phyloP scores from a whole-genome alignment of 2,329 filamentous ascomycete species.

The Albophoma yamanashiensis region DNA sequence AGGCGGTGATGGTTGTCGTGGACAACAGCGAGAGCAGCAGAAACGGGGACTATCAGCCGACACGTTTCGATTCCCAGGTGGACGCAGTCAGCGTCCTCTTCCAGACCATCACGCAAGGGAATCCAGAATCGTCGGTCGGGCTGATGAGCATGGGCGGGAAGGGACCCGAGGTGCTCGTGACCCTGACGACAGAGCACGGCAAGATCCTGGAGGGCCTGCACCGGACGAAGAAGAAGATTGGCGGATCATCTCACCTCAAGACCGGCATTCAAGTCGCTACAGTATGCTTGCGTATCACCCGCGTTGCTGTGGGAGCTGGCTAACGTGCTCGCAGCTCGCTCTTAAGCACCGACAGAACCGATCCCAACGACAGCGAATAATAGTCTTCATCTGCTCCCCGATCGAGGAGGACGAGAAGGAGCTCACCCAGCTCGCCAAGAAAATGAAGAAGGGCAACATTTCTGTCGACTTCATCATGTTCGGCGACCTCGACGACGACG shows the following conservation, averaged over 20 bases:
- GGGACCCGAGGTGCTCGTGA: conserved; percentile 94
- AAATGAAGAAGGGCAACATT: conserved; percentile 97
- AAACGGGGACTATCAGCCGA: conserved; percentile 88
- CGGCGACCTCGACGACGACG: conserved; percentile 84
- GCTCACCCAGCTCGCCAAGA: conserved; percentile 81
- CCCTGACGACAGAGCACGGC: conserved; percentile 90
- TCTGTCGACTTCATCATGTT: conserved; percentile 93
- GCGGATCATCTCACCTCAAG: conserved; percentile 76
- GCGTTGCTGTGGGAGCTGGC: conserved; percentile 4
- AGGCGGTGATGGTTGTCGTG: conserved; percentile 99
- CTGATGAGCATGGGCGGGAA: conserved; percentile 98
- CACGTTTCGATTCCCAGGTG: conserved; percentile 90
- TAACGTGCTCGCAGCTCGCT: conserved; percentile 54
- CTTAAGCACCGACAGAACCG: conserved; percentile 98
- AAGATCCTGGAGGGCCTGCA: conserved; percentile 89
- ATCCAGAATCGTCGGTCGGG: conserved; percentile 93
- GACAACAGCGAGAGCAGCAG: conserved; percentile 98
- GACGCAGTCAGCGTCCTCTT: conserved; percentile 94
- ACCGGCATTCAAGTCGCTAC: conserved; percentile 92
- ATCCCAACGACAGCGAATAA: conserved; percentile 89
- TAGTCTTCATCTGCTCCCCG: conserved; percentile 92
- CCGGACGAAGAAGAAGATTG: conserved; percentile 82
- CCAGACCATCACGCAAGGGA: conserved; percentile 86
- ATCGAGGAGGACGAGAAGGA: conserved; percentile 84
- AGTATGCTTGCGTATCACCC: conserved; percentile 41